Percentiles rank a stretch among this genome's conserved stretches.
These are phyloP conservation scores for Cercospora brassicicola DNA, from an alignment of 2,329 filamentous ascomycete genomes.

Conservation along the genomic window DNA sequence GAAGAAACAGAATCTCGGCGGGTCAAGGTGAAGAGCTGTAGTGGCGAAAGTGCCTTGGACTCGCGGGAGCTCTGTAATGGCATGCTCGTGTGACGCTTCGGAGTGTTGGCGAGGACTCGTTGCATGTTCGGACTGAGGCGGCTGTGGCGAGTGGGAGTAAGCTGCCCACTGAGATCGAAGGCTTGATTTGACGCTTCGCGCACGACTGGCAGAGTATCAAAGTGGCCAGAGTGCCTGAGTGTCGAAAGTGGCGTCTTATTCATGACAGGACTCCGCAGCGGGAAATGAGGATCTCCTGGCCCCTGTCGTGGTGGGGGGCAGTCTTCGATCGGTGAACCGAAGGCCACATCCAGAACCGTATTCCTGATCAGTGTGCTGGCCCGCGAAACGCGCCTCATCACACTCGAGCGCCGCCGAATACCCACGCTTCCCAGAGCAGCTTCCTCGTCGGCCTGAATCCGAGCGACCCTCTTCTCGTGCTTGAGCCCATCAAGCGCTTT, in stretches of 20 bases:
- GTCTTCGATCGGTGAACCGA: conserved; percentile 9
- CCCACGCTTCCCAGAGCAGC: conserved; percentile 24
- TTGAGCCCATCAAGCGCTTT: conserved; percentile 32
- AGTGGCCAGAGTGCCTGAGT: conserved; percentile 8
- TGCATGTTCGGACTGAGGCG: conserved; percentile 12
- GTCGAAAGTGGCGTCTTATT: background rate
- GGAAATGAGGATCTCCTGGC: background rate
- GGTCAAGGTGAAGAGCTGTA: conserved; percentile 8
- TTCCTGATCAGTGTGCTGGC: conserved; percentile 18
- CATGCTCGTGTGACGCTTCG: conserved; percentile 15
- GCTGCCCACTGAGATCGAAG: conserved; percentile 1
- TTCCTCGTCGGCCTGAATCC: conserved; percentile 20
- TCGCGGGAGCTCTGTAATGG: conserved; percentile 9
- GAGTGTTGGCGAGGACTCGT: conserved; percentile 9
- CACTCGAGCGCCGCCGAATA: conserved; percentile 20
- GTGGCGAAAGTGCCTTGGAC: conserved; percentile 6
- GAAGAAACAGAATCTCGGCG: background rate
- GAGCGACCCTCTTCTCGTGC: conserved; percentile 12
- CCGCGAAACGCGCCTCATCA: conserved; percentile 16
- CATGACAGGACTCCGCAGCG: background rate
- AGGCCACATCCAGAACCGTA: conserved; percentile 14
- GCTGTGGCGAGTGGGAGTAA: background rate
- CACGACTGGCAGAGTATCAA: conserved; percentile 16
- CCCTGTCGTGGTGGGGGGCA: background rate
- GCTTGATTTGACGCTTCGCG: conserved; percentile 22